Conservation (phyloP, 2,329 filamentous ascomycete species). For the Aspergillus neotritici region DNA sequence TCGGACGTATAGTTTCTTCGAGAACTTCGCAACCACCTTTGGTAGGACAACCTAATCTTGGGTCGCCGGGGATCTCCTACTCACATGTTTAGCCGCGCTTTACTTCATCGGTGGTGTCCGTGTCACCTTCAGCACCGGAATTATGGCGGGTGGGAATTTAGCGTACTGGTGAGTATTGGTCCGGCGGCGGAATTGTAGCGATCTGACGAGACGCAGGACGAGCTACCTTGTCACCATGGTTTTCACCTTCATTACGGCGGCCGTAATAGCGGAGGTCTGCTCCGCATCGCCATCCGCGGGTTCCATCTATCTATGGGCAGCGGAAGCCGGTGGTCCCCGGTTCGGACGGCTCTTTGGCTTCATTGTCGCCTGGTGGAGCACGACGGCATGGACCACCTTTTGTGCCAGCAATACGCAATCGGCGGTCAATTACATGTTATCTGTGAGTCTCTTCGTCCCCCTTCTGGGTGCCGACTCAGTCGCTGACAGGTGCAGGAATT, state of each 20-base stretch:
- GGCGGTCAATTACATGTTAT: slow-evolving; percentile 50
- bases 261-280: slow-evolving; percentile 57
- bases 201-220: slow-evolving; percentile 39
- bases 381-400: slow-evolving; percentile 57
- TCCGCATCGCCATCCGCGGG: slow-evolving; percentile 55
- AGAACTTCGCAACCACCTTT: slow-evolving; percentile 57
- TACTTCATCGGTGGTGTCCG: slow-evolving; percentile 58
- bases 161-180: slow-evolving; percentile 50
- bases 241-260: slow-evolving; percentile 57
- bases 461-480: background rate
- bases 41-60: slow-evolving; percentile 33
- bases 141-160: slow-evolving; percentile 55
- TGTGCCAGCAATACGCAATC: slow-evolving; percentile 52
- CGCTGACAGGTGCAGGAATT: slow-evolving; percentile 44
- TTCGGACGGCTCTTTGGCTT: slow-evolving; percentile 55
- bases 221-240: slow-evolving; percentile 56
- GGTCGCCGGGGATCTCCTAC: slow-evolving; percentile 33
- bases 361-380: slow-evolving; percentile 61
- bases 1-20: slow-evolving; percentile 52
- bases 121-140: slow-evolving; percentile 58
- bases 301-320: slow-evolving; percentile 59
- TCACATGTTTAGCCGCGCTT: slow-evolving; percentile 46
- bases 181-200: background rate
- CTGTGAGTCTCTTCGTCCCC: slow-evolving; percentile 35
- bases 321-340: slow-evolving; percentile 51